These are phyloP conservation scores for Cydonia oblonga DNA, from an alignment of 331 rosid species.

Conservation along the genomic window DNA sequence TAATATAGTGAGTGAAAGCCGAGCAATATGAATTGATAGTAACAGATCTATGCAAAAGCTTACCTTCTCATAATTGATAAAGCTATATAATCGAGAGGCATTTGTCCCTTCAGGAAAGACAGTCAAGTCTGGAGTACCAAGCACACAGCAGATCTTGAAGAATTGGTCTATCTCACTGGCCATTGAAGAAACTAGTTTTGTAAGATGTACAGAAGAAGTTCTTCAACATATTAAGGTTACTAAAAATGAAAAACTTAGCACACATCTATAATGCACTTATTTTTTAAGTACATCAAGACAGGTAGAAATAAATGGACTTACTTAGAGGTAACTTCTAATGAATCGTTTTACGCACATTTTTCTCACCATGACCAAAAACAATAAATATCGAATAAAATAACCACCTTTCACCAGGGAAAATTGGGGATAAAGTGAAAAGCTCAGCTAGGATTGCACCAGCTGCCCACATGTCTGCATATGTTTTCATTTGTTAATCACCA, in stretches of 20 bases:
- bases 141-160: conserved; percentile 60
- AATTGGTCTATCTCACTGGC: conserved; percentile 81
- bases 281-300: not conserved
- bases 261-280: not conserved
- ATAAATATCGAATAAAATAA: conserved; percentile 4
- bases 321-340: not conserved
- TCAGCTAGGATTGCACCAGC: conserved; percentile 80
- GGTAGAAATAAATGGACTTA: not conserved
- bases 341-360: not conserved
- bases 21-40: not conserved
- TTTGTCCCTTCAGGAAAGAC: conserved; percentile 44
- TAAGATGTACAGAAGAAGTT: not conserved
- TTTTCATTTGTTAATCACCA: conserved; percentile 19
- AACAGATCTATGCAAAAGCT: conserved; percentile 7
- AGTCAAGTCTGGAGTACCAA: conserved; percentile 59
- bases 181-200: conserved; percentile 11
- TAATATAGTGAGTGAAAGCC: not conserved
- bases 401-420: conserved; percentile 90
- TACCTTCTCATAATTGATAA: conserved; percentile 48
- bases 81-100: conserved; percentile 38
- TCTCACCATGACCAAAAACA: conserved; percentile 3
- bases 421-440: conserved; percentile 70
- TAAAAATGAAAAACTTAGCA: not conserved
- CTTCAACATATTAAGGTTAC: not conserved
- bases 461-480: conserved; percentile 83